Percentiles rank a stretch among this genome's conserved stretches.
Conservation (phyloP, 768 basidiomycete species). For the Russula sp. region DNA sequence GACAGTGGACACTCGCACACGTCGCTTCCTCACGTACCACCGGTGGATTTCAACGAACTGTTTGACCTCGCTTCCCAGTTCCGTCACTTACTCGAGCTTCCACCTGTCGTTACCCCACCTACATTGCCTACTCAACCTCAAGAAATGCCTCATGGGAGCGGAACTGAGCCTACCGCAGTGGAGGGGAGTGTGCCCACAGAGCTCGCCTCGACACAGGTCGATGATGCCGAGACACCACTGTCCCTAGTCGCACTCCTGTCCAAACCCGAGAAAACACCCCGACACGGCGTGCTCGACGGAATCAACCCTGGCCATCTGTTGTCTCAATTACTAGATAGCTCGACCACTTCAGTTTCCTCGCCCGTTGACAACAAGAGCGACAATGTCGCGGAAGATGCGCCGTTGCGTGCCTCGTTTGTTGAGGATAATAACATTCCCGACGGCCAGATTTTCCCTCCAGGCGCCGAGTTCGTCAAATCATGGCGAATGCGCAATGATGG, state of each 20-base stretch:
- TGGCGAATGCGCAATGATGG: constrained; percentile 75
- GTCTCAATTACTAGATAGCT: constrained; percentile 19
- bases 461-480: constrained; percentile 80
- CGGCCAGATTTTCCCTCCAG: constrained; percentile 73
- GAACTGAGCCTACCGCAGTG: neutral
- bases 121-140: neutral
- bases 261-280: constrained; percentile 13
- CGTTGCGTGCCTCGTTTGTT: constrained; percentile 51
- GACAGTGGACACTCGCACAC: neutral
- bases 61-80: constrained; percentile 25
- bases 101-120: constrained; percentile 13
- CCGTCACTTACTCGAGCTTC: constrained; percentile 23
- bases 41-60: constrained; percentile 23
- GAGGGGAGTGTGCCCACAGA: constrained; percentile 18
- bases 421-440: constrained; percentile 66
- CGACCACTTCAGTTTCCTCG: constrained; percentile 1
- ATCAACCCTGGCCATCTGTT: constrained; percentile 18
- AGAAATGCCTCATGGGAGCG: neutral
- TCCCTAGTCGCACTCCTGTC: constrained; percentile 18
- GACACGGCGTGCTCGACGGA: constrained; percentile 10
- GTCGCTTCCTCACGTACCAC: constrained; percentile 23
- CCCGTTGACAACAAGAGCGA: constrained; percentile 7
- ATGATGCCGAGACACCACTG: constrained; percentile 8
- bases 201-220: constrained; percentile 12
- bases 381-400: constrained; percentile 10